phyloP scores from a whole-genome alignment of 345 rosid genomes.

The Streptanthus diversifolius region DNA sequence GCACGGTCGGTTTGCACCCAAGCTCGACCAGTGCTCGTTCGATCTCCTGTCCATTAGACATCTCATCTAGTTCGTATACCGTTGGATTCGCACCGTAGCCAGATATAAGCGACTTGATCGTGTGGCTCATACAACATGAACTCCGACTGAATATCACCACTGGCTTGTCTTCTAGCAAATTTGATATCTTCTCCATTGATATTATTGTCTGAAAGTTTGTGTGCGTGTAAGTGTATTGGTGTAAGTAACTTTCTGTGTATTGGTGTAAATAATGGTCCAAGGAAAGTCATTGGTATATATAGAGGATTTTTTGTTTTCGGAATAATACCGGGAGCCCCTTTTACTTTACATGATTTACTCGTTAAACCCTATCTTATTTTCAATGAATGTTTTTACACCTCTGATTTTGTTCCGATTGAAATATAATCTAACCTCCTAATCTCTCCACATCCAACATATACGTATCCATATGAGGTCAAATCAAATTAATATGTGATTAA shows the following conservation, averaged over 20 bases:
- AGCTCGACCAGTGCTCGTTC: constrained; percentile 57
- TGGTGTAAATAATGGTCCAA: not conserved
- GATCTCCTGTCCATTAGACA: constrained; percentile 47
- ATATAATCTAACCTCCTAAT: not conserved
- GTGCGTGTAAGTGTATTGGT: not conserved
- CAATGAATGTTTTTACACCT: not conserved
- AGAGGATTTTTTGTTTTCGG: not conserved
- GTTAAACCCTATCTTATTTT: not conserved
- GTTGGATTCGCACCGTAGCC: constrained; percentile 36
- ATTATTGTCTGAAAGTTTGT: not conserved
- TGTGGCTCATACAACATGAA: constrained; percentile 63
- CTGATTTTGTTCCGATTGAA: not conserved
- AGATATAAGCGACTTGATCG: constrained; percentile 37
- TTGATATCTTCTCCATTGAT: constrained; percentile 51
- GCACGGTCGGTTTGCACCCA: constrained; percentile 58
- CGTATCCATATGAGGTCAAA: not conserved
- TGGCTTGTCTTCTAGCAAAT: constrained; percentile 59
- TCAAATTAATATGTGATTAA: not conserved
- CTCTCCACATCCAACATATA: not conserved
- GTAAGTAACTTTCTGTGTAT: not conserved
- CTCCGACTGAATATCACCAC: constrained; percentile 77
- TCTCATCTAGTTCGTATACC: constrained; percentile 34
- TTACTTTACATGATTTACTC: not conserved
- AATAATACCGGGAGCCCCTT: not conserved
- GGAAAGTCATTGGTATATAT: constrained; percentile 22